These are phyloP conservation scores for Globisporangium okanoganense DNA, from an alignment of 352 stramenopile genomes.

Conservation along the genomic window DNA sequence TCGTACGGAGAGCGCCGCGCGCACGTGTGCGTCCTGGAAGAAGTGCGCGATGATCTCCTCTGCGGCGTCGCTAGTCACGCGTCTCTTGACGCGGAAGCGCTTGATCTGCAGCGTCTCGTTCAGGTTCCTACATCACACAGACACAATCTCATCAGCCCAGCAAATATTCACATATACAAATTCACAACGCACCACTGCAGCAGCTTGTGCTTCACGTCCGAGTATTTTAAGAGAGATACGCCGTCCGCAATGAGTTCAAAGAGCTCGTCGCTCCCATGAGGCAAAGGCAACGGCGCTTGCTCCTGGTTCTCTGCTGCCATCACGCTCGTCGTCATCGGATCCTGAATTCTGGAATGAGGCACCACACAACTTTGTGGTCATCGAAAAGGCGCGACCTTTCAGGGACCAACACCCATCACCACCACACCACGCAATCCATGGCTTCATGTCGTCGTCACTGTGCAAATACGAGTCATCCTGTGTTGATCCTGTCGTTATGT, in stretches of 20 bases:
- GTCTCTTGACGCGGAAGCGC: conserved; percentile 55
- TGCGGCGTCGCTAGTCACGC: conserved; percentile 35
- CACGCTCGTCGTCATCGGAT: background rate
- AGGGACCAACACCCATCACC: background rate
- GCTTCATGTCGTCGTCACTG: background rate
- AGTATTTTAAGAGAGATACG: conserved; percentile 36
- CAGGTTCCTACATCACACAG: conserved; percentile 40
- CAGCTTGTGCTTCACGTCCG: conserved; percentile 65
- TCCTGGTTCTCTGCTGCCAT: conserved; percentile 2
- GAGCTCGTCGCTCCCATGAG: background rate
- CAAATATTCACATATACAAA: background rate
- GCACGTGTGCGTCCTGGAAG: conserved; percentile 41
- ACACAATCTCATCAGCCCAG: background rate
- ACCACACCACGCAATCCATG: background rate
- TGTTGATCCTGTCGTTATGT: background rate
- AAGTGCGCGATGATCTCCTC: conserved; percentile 46
- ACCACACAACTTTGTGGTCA: too few relatives aligned
- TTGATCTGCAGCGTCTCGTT: conserved; percentile 47
- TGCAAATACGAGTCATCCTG: background rate
- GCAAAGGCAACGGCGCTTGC: background rate
- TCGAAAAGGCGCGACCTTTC: background rate
- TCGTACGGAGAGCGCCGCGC: conserved; percentile 28
- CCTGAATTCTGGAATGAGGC: background rate
- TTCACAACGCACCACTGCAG: conserved; percentile 47
- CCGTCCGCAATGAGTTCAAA: conserved; percentile 53